phyloP scores from a whole-genome alignment of 345 rosid species.

The Populus nigra region DNA sequence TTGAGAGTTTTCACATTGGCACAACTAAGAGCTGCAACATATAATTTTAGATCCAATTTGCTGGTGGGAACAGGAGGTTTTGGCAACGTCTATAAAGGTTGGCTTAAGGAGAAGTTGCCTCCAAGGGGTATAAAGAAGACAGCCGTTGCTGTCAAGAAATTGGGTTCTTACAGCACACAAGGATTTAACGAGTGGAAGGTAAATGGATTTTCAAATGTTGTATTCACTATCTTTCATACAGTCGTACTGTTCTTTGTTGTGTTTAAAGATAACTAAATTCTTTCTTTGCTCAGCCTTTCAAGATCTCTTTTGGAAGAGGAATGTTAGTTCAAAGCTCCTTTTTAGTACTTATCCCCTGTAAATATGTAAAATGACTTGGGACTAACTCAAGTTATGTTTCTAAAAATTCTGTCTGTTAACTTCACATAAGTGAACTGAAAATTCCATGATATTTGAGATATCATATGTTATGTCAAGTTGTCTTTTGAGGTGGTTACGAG shows the following conservation, averaged over 20 bases:
- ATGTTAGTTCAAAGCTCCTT: neutral
- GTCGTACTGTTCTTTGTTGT: neutral
- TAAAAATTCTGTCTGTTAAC: neutral
- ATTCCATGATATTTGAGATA: neutral
- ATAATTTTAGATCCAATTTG: conserved; percentile 8
- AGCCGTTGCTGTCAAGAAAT: conserved; percentile 15
- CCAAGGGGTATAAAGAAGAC: neutral
- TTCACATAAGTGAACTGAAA: too few species aligned
- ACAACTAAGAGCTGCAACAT: conserved; percentile 16
- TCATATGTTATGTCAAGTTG: too few species aligned
- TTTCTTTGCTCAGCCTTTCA: neutral
- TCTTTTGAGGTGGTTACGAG: neutral
- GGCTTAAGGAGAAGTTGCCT: conserved; percentile 17
- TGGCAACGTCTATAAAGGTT: conserved; percentile 14
- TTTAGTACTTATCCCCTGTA: neutral
- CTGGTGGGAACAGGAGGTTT: conserved; percentile 24
- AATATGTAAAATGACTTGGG: neutral
- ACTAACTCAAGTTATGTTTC: neutral
- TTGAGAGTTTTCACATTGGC: conserved; percentile 18
- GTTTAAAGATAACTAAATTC: too few species aligned
- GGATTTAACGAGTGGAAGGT: conserved; percentile 19
- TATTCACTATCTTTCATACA: neutral
- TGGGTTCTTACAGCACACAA: conserved; percentile 15
- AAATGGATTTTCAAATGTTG: neutral
- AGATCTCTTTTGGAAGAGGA: neutral